phyloP scores from a whole-genome alignment of 1,139 yeast genomes.

The Zygoascus sp. region DNA sequence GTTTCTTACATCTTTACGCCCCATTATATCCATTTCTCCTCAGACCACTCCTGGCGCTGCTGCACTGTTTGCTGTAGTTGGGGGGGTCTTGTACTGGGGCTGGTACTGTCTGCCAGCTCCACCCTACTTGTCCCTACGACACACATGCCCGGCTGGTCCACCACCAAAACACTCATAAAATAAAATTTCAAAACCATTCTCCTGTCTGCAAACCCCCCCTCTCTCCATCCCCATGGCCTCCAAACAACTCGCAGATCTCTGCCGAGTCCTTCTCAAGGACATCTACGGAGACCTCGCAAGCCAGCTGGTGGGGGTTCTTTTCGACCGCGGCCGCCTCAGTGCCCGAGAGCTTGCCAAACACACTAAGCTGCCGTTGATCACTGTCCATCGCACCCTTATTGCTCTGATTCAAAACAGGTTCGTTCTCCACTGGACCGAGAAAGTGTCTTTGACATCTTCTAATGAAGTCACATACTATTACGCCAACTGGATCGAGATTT shows the following conservation, averaged over 20 bases:
- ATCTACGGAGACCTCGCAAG: constrained; percentile 38
- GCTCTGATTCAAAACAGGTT: constrained; percentile 40
- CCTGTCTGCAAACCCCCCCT: not conserved
- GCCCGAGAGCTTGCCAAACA: constrained; percentile 30
- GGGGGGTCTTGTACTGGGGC: too few species aligned
- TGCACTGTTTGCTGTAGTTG: not conserved
- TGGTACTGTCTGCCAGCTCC: too few species aligned
- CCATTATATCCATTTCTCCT: not conserved
- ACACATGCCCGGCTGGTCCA: not conserved
- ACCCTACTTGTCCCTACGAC: not conserved
- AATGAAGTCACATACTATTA: constrained; percentile 45
- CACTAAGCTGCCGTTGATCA: constrained; percentile 29
- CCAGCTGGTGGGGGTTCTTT: constrained; percentile 32
- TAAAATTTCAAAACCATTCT: not conserved
- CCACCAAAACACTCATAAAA: constrained; percentile 3
- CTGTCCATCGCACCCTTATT: constrained; percentile 37
- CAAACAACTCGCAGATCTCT: constrained; percentile 35
- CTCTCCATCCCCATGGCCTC: constrained; percentile 27
- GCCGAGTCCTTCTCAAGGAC: constrained; percentile 33
- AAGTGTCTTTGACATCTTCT: constrained; percentile 32
- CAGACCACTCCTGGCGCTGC: not conserved
- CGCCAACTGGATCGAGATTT: constrained; percentile 60
- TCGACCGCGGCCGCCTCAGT: constrained; percentile 36
- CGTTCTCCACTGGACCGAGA: constrained; percentile 40
- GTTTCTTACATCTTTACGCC: not conserved